Conservation (phyloP, 805 yeast genomes). For the Cyberlindnera japonica region DNA sequence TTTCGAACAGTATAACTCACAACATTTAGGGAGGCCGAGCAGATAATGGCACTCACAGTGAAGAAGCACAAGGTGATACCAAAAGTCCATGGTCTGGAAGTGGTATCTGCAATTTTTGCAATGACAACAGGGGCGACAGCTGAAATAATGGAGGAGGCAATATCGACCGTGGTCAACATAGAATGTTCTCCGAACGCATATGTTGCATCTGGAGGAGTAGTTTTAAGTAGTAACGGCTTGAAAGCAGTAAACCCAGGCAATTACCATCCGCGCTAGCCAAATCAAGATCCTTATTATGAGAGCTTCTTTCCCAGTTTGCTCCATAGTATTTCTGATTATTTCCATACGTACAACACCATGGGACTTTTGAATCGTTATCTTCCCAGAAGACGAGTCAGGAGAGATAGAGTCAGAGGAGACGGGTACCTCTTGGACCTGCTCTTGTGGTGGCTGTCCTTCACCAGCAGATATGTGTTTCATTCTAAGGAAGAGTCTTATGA, state of each 20-base stretch:
- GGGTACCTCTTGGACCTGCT: too few species aligned
- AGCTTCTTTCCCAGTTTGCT: conserved; percentile 14
- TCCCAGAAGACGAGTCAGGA: too few species aligned
- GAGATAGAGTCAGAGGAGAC: too few species aligned
- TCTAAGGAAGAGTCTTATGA: too few species aligned
- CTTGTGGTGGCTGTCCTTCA: too few species aligned
- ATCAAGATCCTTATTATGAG: conserved; percentile 19
- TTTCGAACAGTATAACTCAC: conserved; percentile 35
- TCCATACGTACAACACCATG: conserved; percentile 25
- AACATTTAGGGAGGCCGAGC: conserved; percentile 35
- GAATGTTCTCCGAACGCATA: conserved; percentile 38
- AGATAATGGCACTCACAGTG: conserved; percentile 34
- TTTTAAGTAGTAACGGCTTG: conserved; percentile 32
- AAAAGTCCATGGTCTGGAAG: conserved; percentile 39
- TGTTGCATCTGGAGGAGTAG: conserved; percentile 38
- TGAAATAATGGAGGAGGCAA: conserved; percentile 37
- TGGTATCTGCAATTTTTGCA: conserved; percentile 39
- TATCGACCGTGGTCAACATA: conserved; percentile 36
- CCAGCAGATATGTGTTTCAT: too few species aligned
- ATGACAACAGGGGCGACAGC: conserved; percentile 37
- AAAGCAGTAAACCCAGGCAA: conserved; percentile 23
- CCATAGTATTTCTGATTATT: conserved; percentile 22
- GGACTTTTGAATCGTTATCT: too few species aligned
- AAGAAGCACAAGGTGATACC: conserved; percentile 30
- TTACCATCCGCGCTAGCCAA: conserved; percentile 13